A percentile compares a stretch with the other conserved stretches of the same genome.
phyloP scores from a whole-genome alignment of 441 rosid species.

The Geranium incanum region DNA sequence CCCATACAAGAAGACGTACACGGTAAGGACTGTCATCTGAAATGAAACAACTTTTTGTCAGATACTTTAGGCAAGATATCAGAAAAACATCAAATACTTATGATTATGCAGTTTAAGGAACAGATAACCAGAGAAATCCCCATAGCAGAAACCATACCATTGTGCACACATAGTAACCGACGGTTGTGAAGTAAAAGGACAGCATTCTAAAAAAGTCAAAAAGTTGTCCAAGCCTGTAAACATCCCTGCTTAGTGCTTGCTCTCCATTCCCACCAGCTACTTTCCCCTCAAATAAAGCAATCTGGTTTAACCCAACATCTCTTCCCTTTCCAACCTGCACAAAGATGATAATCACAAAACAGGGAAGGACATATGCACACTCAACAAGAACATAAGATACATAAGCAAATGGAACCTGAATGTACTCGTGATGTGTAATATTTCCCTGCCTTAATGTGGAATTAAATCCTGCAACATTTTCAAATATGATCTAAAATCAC shows the following conservation, averaged over 20 bases:
- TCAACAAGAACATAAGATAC: background rate
- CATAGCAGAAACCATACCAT: conserved; percentile 51
- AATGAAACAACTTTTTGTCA: background rate
- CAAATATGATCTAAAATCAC: background rate
- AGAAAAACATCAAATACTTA: background rate
- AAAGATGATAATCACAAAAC: conserved; percentile 18
- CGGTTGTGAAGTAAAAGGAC: conserved; percentile 96
- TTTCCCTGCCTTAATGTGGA: conserved; percentile 11
- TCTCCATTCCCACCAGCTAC: conserved; percentile 99
- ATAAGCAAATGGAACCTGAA: background rate
- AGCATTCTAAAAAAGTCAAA: conserved; percentile 97
- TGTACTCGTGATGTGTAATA: conserved; percentile 6
- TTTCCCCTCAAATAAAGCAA: conserved; percentile 97
- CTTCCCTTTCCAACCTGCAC: conserved; percentile 95
- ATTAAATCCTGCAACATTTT: conserved; percentile 2
- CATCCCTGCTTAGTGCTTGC: conserved; percentile 97
- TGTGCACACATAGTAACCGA: conserved; percentile 90
- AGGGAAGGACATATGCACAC: conserved; percentile 9
- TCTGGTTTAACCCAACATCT: conserved; percentile 99
- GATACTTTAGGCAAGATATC: background rate
- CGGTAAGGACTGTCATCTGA: conserved; percentile 90
- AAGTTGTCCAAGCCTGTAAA: conserved; percentile 98
- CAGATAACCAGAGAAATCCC: background rate
- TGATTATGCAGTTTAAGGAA: background rate
- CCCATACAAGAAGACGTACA: conserved; percentile 84